Evolutionary conservation across 495 filamentous ascomycete genomes (phyloP), one percentile per base, ranked within the genome.

Genomic region (Baudoinia panamericana): DNA sequence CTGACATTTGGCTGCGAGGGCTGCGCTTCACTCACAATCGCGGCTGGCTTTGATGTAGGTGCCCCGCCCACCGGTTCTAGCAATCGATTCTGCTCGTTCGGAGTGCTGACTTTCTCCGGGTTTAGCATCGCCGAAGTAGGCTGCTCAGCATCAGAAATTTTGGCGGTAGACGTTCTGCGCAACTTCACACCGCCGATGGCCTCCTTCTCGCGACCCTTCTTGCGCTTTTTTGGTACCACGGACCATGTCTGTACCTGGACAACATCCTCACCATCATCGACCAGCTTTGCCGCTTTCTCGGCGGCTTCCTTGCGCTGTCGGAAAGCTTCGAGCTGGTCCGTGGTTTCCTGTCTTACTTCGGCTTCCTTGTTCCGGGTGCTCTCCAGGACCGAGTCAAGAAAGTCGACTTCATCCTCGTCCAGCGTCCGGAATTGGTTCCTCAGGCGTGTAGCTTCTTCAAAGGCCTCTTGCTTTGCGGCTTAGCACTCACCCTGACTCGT

Each of bases 391-490:
- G 72, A 78, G 43, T 92, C 86, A 12, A 96, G 61, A 53, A 93
- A 97, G 3, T 93, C 87, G 45, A 90, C 71, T 62, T 97, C 90
- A 53, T 92, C 87, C 46, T 93, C 84, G 54, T 96, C 86, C 26
- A 97, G 72, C 7, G 84, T 72, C 39, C 86, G 80, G 64, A 95
- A 97, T 64, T 96, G 90, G 57, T 96, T 94, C 59, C 80, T 81
- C 31, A 97, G 59, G 44, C 78, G 73, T 10, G 41, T 25, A n/a
- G 47, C 38, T 41, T 97, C 92, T 60, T 94, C 88, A 59, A 95
- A 93, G 36, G 84, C 85, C 54, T 93, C 87, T 63, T 96, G 85
- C 61, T 96, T 96, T 48, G 84, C 84, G 56, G 82, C 85, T 90
- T 36, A 43, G 6, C 27, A 19, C 11, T 21, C 30, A 34, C 15